Percentiles rank a stretch among this genome's conserved stretches.
phyloP scores from a whole-genome alignment of 176 grass and related monocot genomes.

The Pontederia crassipes region DNA sequence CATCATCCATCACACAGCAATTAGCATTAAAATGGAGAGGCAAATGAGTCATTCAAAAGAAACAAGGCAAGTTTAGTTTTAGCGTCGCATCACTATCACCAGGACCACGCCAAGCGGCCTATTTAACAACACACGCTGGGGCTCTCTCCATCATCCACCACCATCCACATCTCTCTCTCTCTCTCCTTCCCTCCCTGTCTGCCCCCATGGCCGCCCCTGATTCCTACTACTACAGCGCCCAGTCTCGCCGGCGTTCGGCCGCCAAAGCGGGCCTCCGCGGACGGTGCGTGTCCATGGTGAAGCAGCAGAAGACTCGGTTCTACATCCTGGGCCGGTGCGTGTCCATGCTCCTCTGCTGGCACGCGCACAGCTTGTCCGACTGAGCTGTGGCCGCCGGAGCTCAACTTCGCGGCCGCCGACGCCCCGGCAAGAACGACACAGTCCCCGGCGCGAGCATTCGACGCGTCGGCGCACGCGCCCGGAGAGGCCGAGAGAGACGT shows the following conservation, averaged over 20 bases:
- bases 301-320: constrained; percentile 15
- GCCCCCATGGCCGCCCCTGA: not conserved
- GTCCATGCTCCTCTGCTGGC: constrained; percentile 18
- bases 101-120: not conserved
- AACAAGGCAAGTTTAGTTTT: not conserved
- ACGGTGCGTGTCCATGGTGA: constrained; percentile 9
- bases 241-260: not conserved
- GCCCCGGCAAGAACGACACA: too few species aligned
- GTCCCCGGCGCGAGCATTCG: too few species aligned
- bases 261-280: not conserved
- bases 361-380: not conserved
- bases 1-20: too few species aligned
- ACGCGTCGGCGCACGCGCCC: too few species aligned
- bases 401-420: too few species aligned
- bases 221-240: not conserved
- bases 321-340: constrained; percentile 16
- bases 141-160: too few species aligned
- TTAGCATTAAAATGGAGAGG: not conserved
- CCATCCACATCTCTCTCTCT: not conserved
- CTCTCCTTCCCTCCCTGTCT: not conserved
- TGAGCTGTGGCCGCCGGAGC: too few species aligned
- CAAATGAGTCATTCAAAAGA: not conserved
- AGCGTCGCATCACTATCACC: not conserved
- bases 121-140: not conserved
- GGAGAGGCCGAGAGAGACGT: too few species aligned